Base-by-base conservation (phyloP, 768 basidiomycete species). In the Flagelloscypha sp. region DNA sequence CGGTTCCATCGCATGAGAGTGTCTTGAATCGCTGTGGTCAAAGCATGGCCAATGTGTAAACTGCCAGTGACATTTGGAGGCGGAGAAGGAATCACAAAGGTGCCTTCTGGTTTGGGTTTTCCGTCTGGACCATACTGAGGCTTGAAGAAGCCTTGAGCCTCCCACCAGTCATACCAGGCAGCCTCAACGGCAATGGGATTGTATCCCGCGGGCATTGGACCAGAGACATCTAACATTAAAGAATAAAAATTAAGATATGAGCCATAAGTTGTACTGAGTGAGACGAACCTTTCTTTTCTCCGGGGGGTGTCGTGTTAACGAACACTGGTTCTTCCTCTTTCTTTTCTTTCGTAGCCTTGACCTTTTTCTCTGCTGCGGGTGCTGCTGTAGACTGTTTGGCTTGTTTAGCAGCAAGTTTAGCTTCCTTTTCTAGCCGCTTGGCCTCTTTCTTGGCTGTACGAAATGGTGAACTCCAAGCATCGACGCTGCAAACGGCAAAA, bases 91-190 rank as follows among this genome's bases (percentile, higher is more conserved):
- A 99, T 76, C 41, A 93, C 79, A 53, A 97, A 97, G 9, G 63
- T 52, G 18, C 79, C 84, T 24, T 83, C 76, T 1, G 71, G 64
- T 33, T 77, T 75, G 33, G 66, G 57, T 11, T 72, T 63, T 8
- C 78, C 79, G 34, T 82, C 68, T 1, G 67, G 50, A 0, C 66
- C 67, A 11, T 73, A 59, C 40, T 74, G 70, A 3, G 94, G 90
- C 46, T 78, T 74, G 74, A 94, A 95, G 67, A 82, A 94, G 4
- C 89, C 93, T 49, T 90, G 72, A 3, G 76, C 72, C 24, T 77
- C 67, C 94, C 94, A 97, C 95, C 95, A 98, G 48, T 94, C 89
- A 48, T 98, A 98, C 89, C 95, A 97, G 2, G 89, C 81, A 0
- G 92, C 70, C 54, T 98, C 94, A 40, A 98, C 84, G 22, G 86